phyloP scores from a whole-genome alignment of 176 grass and related monocot genomes.

The Musa troglodytarum region DNA sequence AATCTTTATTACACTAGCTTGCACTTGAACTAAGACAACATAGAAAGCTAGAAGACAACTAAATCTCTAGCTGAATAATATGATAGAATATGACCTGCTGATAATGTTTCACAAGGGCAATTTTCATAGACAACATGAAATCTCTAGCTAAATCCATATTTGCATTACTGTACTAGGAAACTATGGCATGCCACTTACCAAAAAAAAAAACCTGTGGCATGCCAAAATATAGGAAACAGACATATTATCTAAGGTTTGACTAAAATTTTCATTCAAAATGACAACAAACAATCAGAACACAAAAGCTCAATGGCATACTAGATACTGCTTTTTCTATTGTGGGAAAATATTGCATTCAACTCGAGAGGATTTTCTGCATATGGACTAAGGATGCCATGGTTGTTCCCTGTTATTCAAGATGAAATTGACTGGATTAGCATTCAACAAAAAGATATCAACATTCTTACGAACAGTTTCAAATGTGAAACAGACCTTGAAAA shows the following conservation, averaged over 20 bases:
- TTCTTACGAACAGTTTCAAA: neutral
- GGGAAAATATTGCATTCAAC: slow-evolving; percentile 64
- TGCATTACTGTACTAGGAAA: neutral
- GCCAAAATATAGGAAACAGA: neutral
- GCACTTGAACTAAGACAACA: no score
- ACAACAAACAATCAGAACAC: neutral
- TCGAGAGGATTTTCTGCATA: slow-evolving; percentile 94
- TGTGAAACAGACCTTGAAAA: slow-evolving; percentile 72
- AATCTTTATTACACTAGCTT: no score
- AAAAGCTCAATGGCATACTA: neutral
- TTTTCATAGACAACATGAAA: no score
- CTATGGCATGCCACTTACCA: no score
- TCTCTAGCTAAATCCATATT: neutral
- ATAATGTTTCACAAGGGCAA: no score
- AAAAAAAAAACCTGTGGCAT: neutral
- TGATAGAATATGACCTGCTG: no score
- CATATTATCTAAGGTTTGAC: neutral
- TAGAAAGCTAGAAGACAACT: no score
- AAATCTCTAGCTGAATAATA: no score
- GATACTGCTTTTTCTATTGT: slow-evolving; percentile 87
- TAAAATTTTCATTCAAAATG: neutral
- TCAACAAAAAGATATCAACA: neutral
- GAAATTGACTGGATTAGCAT: slow-evolving; percentile 10
- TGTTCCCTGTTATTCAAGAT: slow-evolving; percentile 58
- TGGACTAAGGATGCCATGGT: slow-evolving; percentile 88